Evolutionary conservation across 345 rosid species (phyloP).

Genomic region (Cardamine occulta): DNA sequence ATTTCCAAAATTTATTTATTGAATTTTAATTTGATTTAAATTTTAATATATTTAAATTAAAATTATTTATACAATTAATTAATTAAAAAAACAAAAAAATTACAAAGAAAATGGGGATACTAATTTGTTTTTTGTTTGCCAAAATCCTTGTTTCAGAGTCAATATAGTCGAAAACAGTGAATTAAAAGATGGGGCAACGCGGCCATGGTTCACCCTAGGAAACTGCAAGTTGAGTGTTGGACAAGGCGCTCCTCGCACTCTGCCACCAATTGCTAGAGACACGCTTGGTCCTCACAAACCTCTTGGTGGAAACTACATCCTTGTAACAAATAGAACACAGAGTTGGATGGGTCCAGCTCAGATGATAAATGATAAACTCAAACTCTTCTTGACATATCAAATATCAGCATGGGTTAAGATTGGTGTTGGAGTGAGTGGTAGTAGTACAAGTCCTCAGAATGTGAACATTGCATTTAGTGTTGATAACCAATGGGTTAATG

Average conservation of each 20-base stretch:
- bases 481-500: constrained; percentile 87
- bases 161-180: constrained; percentile 72
- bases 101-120: neutral
- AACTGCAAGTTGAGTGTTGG: constrained; percentile 62
- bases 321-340: constrained; percentile 74
- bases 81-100: too few relatives aligned
- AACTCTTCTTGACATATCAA: constrained; percentile 81
- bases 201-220: constrained; percentile 87
- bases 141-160: constrained; percentile 72
- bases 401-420: constrained; percentile 89
- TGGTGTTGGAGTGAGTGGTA: constrained; percentile 51
- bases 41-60: too few relatives aligned
- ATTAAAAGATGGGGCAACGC: constrained; percentile 50
- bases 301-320: constrained; percentile 68
- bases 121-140: constrained; percentile 22
- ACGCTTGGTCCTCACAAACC: constrained; percentile 71
- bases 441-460: constrained; percentile 56
- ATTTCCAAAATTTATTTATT: too few relatives aligned
- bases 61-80: too few relatives aligned
- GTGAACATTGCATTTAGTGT: constrained; percentile 79
- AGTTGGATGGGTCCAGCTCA: constrained; percentile 99
- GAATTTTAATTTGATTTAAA: too few relatives aligned
- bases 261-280: constrained; percentile 81
- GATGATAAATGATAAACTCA: constrained; percentile 69
- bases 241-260: constrained; percentile 66